Evolutionary conservation across 306 rosid genomes (phyloP).

Genomic region (Quercus aquifolioides): DNA sequence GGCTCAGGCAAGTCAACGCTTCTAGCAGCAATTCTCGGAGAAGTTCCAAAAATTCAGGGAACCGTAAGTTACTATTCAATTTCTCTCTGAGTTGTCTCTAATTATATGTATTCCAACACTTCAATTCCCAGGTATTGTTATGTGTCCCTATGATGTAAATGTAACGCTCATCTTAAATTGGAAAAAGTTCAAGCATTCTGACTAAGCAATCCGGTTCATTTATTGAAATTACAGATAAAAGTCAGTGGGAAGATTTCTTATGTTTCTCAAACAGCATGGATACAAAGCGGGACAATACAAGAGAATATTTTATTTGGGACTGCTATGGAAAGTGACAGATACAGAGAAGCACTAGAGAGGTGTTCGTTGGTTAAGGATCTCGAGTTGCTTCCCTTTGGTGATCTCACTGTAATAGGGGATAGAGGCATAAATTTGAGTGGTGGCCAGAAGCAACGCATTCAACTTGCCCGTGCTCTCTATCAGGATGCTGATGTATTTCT

Average conservation of each 20-base stretch:
- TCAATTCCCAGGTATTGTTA: background rate
- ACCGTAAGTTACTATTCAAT: background rate
- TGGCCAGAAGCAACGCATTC: constrained; percentile 47
- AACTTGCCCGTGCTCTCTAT: constrained; percentile 50
- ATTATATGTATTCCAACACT: background rate
- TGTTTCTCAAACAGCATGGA: constrained; percentile 66
- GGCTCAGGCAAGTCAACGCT: constrained; percentile 89
- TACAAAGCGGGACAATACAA: constrained; percentile 47
- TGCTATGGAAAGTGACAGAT: constrained; percentile 34
- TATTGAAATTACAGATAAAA: constrained; percentile 30
- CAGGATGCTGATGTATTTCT: constrained; percentile 45
- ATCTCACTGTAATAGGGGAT: constrained; percentile 50
- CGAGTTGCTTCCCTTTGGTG: constrained; percentile 48
- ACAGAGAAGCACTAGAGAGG: constrained; percentile 40
- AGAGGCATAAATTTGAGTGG: constrained; percentile 57
- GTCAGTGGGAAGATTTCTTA: constrained; percentile 46
- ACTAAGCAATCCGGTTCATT: constrained; percentile 25
- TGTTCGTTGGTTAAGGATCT: constrained; percentile 48
- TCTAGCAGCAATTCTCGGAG: constrained; percentile 68
- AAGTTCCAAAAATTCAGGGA: constrained; percentile 2
- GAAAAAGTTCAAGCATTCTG: constrained; percentile 48
- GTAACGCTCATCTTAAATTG: background rate
- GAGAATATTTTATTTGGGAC: constrained; percentile 55
- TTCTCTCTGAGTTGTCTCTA: too few relatives aligned
- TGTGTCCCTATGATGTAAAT: background rate